A percentile compares a stretch with the other conserved stretches of the same genome.
Evolutionary conservation across 495 filamentous ascomycete genomes (phyloP).

Genomic region (Chaetomium tenue): DNA sequence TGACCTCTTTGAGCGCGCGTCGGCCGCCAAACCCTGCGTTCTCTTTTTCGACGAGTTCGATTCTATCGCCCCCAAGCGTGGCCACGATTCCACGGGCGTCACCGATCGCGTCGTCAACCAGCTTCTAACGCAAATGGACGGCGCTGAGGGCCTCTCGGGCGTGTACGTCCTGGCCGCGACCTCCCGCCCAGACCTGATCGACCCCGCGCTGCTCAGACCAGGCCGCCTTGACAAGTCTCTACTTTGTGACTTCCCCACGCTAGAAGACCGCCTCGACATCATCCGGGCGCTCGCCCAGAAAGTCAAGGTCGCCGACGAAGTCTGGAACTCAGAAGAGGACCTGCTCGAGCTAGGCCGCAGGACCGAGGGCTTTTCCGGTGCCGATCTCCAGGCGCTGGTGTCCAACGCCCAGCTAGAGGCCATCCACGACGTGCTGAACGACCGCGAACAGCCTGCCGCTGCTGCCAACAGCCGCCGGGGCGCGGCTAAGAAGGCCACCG

Average conservation of each 20-base stretch:
- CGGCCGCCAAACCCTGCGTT: slow-evolving; percentile 85
- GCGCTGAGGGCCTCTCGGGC: slow-evolving; percentile 88
- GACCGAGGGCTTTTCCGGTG: slow-evolving; percentile 92
- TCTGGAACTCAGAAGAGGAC: slow-evolving; percentile 52
- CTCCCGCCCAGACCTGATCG: slow-evolving; percentile 85
- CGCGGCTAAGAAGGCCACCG: background rate
- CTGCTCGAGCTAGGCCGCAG: slow-evolving; percentile 65
- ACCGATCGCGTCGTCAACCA: slow-evolving; percentile 99
- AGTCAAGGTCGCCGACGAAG: slow-evolving; percentile 62
- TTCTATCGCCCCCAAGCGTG: slow-evolving; percentile 92
- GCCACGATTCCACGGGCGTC: slow-evolving; percentile 93
- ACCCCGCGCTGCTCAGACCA: slow-evolving; percentile 85
- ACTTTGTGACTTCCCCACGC: slow-evolving; percentile 78
- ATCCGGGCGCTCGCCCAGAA: slow-evolving; percentile 76
- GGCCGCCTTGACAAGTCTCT: slow-evolving; percentile 89
- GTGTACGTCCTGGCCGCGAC: slow-evolving; percentile 97
- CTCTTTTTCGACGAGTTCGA: slow-evolving; percentile 99
- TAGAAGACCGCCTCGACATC: slow-evolving; percentile 82
- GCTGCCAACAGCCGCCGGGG: slow-evolving; percentile 36
- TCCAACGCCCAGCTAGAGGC: slow-evolving; percentile 97
- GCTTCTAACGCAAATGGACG: slow-evolving; percentile 97
- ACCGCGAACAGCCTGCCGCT: slow-evolving; percentile 44
- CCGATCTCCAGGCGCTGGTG: slow-evolving; percentile 89
- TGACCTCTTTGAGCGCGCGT: slow-evolving; percentile 88
- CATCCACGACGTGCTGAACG: slow-evolving; percentile 85